Conservation (phyloP, 208 protist genomes). For the Eutreptiella sp. region DNA sequence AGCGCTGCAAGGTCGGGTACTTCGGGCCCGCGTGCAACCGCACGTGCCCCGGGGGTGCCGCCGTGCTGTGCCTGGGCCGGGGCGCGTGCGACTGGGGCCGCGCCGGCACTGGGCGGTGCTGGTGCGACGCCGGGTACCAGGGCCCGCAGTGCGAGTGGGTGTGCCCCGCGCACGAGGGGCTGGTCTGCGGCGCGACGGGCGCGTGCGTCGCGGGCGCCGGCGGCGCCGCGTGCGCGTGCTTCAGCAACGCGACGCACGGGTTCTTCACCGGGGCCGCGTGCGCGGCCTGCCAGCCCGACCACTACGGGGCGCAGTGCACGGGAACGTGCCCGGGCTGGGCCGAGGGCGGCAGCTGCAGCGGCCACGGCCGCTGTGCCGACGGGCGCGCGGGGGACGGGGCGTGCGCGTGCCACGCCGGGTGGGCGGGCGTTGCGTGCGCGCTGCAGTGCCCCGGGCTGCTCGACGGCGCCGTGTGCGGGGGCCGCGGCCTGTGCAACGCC, state of each 20-base stretch:
- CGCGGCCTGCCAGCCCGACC: conserved; percentile 7
- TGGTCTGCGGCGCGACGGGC: too few relatives aligned
- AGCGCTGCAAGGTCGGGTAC: background rate
- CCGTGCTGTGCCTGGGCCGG: background rate
- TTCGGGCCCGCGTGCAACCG: background rate
- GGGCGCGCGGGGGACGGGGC: conserved; percentile 7
- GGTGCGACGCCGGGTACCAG: background rate
- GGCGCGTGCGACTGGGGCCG: conserved; percentile 1
- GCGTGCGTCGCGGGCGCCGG: too few relatives aligned
- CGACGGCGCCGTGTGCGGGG: conserved; percentile 1
- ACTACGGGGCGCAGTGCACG: conserved; percentile 17
- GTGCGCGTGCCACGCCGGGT: conserved; percentile 17
- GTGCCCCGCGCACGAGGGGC: too few relatives aligned
- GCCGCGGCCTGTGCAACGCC: conserved; percentile 22
- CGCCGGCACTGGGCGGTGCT: conserved; percentile 1
- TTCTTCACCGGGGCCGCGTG: conserved; percentile 15
- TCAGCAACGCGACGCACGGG: conserved; percentile 12
- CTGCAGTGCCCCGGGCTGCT: conserved; percentile 1
- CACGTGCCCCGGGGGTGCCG: background rate
- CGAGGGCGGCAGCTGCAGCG: conserved; percentile 21
- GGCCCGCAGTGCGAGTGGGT: too few relatives aligned
- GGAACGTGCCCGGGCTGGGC: conserved; percentile 5
- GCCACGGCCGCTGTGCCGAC: conserved; percentile 28
- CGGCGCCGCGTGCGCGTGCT: conserved; percentile 21
- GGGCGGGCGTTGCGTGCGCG: conserved; percentile 5